Evolutionary conservation across 2,329 filamentous ascomycete genomes (phyloP), one percentile per base, ranked within the genome.

Genomic region (Sporothrix sp.): DNA sequence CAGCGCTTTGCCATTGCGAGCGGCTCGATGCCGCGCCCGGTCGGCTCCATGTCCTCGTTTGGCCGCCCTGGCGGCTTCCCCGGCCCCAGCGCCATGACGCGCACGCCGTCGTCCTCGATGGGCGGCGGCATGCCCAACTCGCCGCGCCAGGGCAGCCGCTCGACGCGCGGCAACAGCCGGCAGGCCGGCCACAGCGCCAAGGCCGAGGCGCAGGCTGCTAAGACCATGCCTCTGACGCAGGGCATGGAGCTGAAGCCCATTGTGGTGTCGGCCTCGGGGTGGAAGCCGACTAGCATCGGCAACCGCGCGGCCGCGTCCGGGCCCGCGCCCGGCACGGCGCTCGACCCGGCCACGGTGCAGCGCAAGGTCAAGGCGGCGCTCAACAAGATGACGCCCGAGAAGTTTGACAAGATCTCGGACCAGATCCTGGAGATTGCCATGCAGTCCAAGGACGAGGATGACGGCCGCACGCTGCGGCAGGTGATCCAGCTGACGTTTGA

Each of bases 351-450:
- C 61, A 81, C 93, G 74, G 93, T 98, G 52, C 93, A 98, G 73
- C 84, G 91, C 60, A 98, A 98, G 82, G 93, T 98, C 66, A 98
- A 98, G 82, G 85, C 89, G 57, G 87, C 87, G 55, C 75, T 98
- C 62, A 98, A 98, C 82, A 98, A 98, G 84, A 97, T 98, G 93
- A 97, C 93, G 0, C 93, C 93, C 0, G 93, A 98, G 71, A 98
- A 97, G 65, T 98, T 98, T 62, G 90, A 95, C 65, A 89, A 84
- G 71, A 95, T 98, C 59, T 81, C 93, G 7, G 86, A 90, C 56
- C 89, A 96, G 67, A 95, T 98, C 56, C 78, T 98, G 49, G 76
- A 82, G 49, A 98, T 98, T 65, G 89, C 91, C 25, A 85, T 81
- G 20, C 93, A 98, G 66, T 97, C 91, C 49, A 95, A 95, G 46